Conservation (phyloP, 2,329 filamentous ascomycete genomes). For the Aspergillus alliaceus region DNA sequence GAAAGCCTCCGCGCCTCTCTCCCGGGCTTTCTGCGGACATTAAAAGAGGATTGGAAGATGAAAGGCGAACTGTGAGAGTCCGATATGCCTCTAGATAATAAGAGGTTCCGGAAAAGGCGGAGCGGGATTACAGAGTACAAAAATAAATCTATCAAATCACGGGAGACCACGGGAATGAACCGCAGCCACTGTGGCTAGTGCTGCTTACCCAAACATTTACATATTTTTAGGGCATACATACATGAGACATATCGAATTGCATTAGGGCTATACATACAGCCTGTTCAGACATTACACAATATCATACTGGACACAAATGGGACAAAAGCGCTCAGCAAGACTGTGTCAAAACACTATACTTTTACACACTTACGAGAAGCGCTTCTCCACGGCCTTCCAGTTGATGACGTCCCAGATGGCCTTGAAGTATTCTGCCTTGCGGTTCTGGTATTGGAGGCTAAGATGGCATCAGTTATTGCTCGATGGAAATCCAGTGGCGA, state of each 20-base stretch:
- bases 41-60: not conserved
- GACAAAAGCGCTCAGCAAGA: slow-evolving; percentile 12
- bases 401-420: slow-evolving; percentile 95
- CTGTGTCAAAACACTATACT: slow-evolving; percentile 7
- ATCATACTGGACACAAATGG: slow-evolving; percentile 1
- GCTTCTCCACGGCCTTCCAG: slow-evolving; percentile 85
- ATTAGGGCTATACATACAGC: slow-evolving; percentile 11
- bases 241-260: not conserved
- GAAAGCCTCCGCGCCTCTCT: slow-evolving; percentile 26
- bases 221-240: no score
- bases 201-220: not conserved
- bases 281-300: slow-evolving; percentile 8
- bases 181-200: slow-evolving; percentile 7
- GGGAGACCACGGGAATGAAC: not conserved
- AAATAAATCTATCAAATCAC: not conserved
- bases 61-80: not conserved
- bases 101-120: not conserved
- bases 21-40: slow-evolving; percentile 35
- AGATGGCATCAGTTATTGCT: slow-evolving; percentile 21
- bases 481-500: not conserved
- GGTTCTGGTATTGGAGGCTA: slow-evolving; percentile 89
- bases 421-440: slow-evolving; percentile 93
- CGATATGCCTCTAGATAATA: not conserved
- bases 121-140: not conserved
- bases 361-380: slow-evolving; percentile 57